Evolutionary conservation across 2,329 filamentous ascomycete species (phyloP).

Genomic region (Penicillium griseofulvum): DNA sequence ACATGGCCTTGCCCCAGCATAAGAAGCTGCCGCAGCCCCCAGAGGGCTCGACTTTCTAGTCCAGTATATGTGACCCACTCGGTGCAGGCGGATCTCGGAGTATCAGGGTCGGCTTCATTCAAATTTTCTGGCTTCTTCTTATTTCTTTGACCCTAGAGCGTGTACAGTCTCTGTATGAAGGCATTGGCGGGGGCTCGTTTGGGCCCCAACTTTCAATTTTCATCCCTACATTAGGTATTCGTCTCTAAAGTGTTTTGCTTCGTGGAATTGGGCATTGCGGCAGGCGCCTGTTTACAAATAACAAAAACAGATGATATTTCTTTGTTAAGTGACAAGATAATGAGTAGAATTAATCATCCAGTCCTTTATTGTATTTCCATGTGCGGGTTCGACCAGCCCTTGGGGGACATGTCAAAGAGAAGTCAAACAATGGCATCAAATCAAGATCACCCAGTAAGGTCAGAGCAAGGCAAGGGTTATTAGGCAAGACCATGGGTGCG

Average conservation of each 20-base stretch:
- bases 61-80: conserved; percentile 19
- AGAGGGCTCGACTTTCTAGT: conserved; percentile 68
- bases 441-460: too few species aligned
- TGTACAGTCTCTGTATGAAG: conserved; percentile 41
- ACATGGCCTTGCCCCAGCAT: conserved; percentile 86
- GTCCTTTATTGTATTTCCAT: too few species aligned
- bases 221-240: conserved; percentile 12
- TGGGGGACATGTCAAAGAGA: too few species aligned
- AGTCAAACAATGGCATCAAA: too few species aligned
- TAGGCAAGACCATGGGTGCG: too few species aligned
- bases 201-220: conserved; percentile 21
- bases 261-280: conserved; percentile 2
- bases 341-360: neutral
- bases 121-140: conserved; percentile 24
- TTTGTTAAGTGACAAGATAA: neutral
- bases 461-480: too few species aligned
- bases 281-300: conserved; percentile 5
- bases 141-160: conserved; percentile 30
- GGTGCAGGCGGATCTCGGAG: conserved; percentile 27
- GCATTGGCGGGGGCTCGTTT: conserved; percentile 32
- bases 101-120: conserved; percentile 29
- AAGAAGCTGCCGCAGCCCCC: conserved; percentile 95
- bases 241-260: conserved; percentile 2
- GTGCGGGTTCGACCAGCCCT: neutral
- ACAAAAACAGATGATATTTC: neutral